Evolutionary conservation across 495 filamentous ascomycete genomes (phyloP), one percentile per base, ranked within the genome.

Genomic region (Lichenothelia convexa): DNA sequence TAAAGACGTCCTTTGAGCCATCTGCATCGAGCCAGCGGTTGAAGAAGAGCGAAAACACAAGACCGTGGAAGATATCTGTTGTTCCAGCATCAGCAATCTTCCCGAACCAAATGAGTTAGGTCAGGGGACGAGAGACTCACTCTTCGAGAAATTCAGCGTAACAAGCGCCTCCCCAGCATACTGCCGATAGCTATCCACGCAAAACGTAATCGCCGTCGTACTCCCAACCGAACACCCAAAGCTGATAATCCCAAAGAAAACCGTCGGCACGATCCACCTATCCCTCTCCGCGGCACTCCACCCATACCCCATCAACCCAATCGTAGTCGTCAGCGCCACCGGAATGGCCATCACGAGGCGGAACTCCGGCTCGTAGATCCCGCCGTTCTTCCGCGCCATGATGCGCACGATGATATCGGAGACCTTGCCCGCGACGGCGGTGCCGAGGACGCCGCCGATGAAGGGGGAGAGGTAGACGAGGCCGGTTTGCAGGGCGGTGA

Each of bases 331-430:
- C 32, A 94, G 41, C 0, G 76, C 68, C 13, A 94, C 70, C 2
- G 86, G 87, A 19, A 78, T 58, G 2, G 74, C 83, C 87, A 97
- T 94, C 35, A 93, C 73, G 9, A 95, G 69, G 17, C 87, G 67
- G 56, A 93, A 94, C 58, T 97, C 87, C 2, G 87, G 87, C 57
- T 94, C 89, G 56, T 94, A 97, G 11, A 97, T 63, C 5, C 89
- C 89, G 12, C 76, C 80, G 45, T 97, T 97, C n/a, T 73, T 67
- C 12, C 71, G 65, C 5, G 78, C 71, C 75, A 97, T 81, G 12
- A 53, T 73, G 34, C 68, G 71, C 3, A 85, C 82, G 33, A 94
- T 71, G 19, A 84, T 55, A 46, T 97, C 89, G 2, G 80, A 85
- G 13, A 93, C 71, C 51, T 79, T 81, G 18, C 89, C 89, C 1